These are phyloP conservation scores for Claviceps fusiformis DNA, from an alignment of 2,329 filamentous ascomycete genomes.

Conservation along the genomic window DNA sequence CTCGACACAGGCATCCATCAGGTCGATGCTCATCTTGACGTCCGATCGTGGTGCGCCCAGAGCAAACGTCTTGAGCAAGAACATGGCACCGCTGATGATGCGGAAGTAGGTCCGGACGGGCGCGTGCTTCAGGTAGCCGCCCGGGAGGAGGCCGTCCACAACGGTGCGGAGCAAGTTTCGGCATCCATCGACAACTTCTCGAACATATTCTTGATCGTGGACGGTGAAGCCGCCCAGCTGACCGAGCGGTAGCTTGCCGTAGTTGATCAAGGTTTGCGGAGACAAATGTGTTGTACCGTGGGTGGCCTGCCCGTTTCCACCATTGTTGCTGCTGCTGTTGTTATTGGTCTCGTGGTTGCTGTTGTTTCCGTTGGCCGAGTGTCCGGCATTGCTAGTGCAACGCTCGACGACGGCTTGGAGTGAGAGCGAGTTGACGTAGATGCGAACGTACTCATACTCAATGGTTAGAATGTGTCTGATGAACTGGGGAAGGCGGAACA, in stretches of 20 bases:
- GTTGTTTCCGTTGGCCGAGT: slow-evolving; percentile 23
- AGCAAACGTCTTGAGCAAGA: slow-evolving; percentile 72
- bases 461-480: slow-evolving; percentile 72
- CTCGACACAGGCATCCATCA: slow-evolving; percentile 63
- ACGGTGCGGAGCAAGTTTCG: slow-evolving; percentile 66
- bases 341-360: not conserved
- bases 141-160: slow-evolving; percentile 60
- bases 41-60: slow-evolving; percentile 68
- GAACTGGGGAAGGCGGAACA: slow-evolving; percentile 53
- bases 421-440: slow-evolving; percentile 89
- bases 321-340: not conserved
- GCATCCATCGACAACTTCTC: slow-evolving; percentile 64
- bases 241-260: slow-evolving; percentile 49
- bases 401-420: slow-evolving; percentile 90
- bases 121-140: slow-evolving; percentile 66
- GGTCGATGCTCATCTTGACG: slow-evolving; percentile 57
- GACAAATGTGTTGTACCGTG: slow-evolving; percentile 28
- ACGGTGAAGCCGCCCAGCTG: slow-evolving; percentile 50
- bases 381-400: slow-evolving; percentile 61
- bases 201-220: slow-evolving; percentile 59
- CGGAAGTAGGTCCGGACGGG: slow-evolving; percentile 77
- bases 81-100: slow-evolving; percentile 76
- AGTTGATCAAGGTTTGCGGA: slow-evolving; percentile 51
- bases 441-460: slow-evolving; percentile 88
- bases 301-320: slow-evolving; percentile 16